Evolutionary conservation across 1,139 yeast genomes (phyloP).

Genomic region (Yamadazyma triangularis): DNA sequence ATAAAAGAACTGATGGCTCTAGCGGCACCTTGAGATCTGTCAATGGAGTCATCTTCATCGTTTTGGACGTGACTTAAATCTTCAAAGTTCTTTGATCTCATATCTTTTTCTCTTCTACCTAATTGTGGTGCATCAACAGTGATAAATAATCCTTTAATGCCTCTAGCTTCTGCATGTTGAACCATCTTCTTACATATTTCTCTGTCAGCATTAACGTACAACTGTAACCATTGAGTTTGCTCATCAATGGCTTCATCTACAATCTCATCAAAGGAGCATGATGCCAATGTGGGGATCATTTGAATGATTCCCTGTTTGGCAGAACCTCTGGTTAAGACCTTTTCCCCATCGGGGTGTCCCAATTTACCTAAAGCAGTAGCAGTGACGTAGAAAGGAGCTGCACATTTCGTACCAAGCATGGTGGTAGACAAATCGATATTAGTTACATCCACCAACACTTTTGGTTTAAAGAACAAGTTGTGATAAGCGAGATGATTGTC

Average conservation of each 20-base stretch:
- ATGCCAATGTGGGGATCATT: constrained; percentile 79
- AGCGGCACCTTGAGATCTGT: constrained; percentile 80
- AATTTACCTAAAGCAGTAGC: constrained; percentile 81
- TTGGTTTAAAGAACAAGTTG: constrained; percentile 80
- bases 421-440: constrained; percentile 32
- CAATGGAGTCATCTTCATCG: constrained; percentile 48
- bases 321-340: constrained; percentile 69
- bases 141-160: constrained; percentile 74
- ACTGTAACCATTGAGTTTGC: constrained; percentile 83
- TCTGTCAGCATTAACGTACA: constrained; percentile 68
- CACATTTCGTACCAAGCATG: constrained; percentile 36
- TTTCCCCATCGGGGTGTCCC: constrained; percentile 78
- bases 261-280: constrained; percentile 71
- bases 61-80: constrained; percentile 55
- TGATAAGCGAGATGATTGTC: constrained; percentile 90
- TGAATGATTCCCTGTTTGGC: constrained; percentile 66
- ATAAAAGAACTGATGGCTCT: constrained; percentile 81
- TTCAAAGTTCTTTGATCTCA: constrained; percentile 33
- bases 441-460: constrained; percentile 68
- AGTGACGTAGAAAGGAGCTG: constrained; percentile 64
- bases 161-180: constrained; percentile 68
- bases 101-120: constrained; percentile 83
- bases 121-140: constrained; percentile 94
- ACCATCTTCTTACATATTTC: constrained; percentile 56
- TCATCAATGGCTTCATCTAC: constrained; percentile 48